phyloP scores from a whole-genome alignment of 148 eudicot genomes.

The Chenopodium suecicum region DNA sequence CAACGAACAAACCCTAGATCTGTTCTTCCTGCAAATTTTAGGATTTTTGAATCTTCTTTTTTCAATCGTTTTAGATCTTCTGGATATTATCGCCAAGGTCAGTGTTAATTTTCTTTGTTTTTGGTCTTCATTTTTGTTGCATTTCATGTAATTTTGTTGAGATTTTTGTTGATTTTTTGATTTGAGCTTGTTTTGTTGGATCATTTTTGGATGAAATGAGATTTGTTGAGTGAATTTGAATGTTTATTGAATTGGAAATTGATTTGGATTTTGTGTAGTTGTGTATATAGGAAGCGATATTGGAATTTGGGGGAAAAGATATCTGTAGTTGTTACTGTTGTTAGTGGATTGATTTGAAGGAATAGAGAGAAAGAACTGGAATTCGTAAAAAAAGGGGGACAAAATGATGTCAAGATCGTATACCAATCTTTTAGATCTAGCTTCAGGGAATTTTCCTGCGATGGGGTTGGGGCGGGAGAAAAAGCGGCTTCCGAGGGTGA shows the following conservation, averaged over 20 bases:
- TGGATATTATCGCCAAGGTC: slow-evolving; percentile 8
- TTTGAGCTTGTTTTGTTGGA: background rate
- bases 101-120: background rate
- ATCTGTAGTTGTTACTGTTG: background rate
- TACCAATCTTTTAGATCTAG: slow-evolving; percentile 40
- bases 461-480: slow-evolving; percentile 35
- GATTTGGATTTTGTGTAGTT: background rate
- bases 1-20: slow-evolving; percentile 27
- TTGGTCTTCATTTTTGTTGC: background rate
- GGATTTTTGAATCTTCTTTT: background rate
- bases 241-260: background rate
- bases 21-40: background rate
- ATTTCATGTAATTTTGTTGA: no score
- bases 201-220: background rate
- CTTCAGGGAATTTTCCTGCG: slow-evolving; percentile 33
- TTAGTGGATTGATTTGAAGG: background rate
- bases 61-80: background rate
- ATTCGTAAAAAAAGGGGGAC: background rate
- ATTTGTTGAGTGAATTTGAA: background rate
- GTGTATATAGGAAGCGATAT: background rate
- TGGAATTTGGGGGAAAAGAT: background rate
- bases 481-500: slow-evolving; percentile 38
- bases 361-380: background rate
- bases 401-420: slow-evolving; percentile 45
- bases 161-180: background rate